Evolutionary conservation across 2,329 filamentous ascomycete species (phyloP), one percentile per base, ranked within the genome.

Genomic region (Ramichloridium luteum): DNA sequence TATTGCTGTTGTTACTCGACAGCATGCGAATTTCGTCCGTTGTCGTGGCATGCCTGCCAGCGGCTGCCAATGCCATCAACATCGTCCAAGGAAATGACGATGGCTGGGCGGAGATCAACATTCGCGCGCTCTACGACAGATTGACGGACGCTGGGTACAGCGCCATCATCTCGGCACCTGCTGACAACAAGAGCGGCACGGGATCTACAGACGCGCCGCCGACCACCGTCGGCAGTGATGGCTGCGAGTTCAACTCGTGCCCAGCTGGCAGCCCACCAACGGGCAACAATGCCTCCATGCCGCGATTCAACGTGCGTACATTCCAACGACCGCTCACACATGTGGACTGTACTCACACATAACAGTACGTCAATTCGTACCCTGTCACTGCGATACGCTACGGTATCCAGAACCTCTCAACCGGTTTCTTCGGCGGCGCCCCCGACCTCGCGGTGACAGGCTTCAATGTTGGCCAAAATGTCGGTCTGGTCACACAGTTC

Each of bases 1-100:
- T n/a, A n/a, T n/a, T n/a, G n/a, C n/a, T n/a, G n/a, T n/a, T n/a
- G n/a, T n/a, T n/a, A n/a, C n/a, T n/a, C n/a, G n/a, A n/a, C n/a
- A n/a, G n/a, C n/a, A n/a, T n/a, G n/a, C n/a, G n/a, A n/a, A n/a
- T n/a, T n/a, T n/a, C n/a, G n/a, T n/a, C n/a, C n/a, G n/a, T n/a
- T n/a, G n/a, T n/a, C n/a, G n/a, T n/a, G n/a, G n/a, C n/a, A n/a
- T n/a, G n/a, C 5, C 4, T 30, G n/a, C 18, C 32, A 8, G 18
- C 30, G 23, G 18, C 27, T 25, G 31, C 33, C 10, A n/a, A 20
- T 13, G 43, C 39, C n/a, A 30, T 44, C 31, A 71, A 72, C 43
- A 70, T 77, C 46, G 49, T 82, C 32, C 71, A 77, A 35, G 68
- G 68, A 41, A 82, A 82, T 53, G 77, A 82, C 42, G 78, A 82